A percentile compares a stretch with the other conserved stretches of the same genome.
Evolutionary conservation across 129 eudicot genomes (phyloP).

Genomic region (Artemisia tridentata): DNA sequence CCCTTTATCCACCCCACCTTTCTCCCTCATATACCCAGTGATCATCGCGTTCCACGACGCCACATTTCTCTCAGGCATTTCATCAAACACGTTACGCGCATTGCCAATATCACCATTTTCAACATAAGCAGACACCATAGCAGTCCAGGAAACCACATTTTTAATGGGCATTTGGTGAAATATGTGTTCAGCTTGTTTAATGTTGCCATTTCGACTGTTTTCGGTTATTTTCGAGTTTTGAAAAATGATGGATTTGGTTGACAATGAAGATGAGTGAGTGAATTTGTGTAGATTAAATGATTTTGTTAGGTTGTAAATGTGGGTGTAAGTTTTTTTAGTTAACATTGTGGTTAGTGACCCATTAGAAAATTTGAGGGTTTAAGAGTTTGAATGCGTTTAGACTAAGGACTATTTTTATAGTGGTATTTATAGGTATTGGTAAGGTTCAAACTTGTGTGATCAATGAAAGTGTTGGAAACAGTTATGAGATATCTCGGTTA

Average conservation of each 20-base stretch:
- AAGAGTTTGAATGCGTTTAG: neutral
- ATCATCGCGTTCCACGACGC: slow-evolving; percentile 94
- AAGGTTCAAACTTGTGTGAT: too few relatives aligned
- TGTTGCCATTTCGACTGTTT: slow-evolving; percentile 58
- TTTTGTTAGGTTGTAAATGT: neutral
- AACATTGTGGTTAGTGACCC: slow-evolving; percentile 25
- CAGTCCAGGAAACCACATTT: slow-evolving; percentile 64
- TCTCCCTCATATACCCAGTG: slow-evolving; percentile 44
- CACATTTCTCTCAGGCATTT: slow-evolving; percentile 74
- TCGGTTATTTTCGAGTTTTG: slow-evolving; percentile 68
- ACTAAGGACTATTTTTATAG: neutral
- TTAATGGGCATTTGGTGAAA: slow-evolving; percentile 54
- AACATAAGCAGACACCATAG: slow-evolving; percentile 69
- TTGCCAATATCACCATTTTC: slow-evolving; percentile 45
- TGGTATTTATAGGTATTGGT: too few relatives aligned
- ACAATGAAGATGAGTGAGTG: slow-evolving; percentile 4
- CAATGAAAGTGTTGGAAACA: too few relatives aligned
- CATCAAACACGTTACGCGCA: slow-evolving; percentile 74
- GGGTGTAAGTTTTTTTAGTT: slow-evolving; percentile 17
- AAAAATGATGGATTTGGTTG: slow-evolving; percentile 35
- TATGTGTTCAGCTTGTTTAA: slow-evolving; percentile 54
- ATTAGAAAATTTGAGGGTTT: neutral
- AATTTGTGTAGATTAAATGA: slow-evolving; percentile 16
- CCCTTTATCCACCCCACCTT: slow-evolving; percentile 43
- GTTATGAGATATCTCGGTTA: too few relatives aligned